Evolutionary conservation across 2,329 filamentous ascomycete genomes (phyloP), one percentile per base, ranked within the genome.

Genomic region (Botrytis deweyae): DNA sequence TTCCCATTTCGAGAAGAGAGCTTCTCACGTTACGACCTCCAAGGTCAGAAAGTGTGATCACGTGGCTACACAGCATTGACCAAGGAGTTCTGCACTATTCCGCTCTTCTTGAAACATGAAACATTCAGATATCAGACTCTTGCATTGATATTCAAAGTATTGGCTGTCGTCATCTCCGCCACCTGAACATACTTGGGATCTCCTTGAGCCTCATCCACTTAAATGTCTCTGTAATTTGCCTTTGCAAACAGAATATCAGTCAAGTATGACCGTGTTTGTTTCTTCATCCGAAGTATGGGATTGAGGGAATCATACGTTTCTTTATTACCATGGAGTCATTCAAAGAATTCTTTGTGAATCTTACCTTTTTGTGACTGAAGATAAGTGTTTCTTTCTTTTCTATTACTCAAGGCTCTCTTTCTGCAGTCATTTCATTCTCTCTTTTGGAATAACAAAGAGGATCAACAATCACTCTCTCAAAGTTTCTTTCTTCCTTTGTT

Each of bases 31-130:
- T 20, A 7, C 20, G 9, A 3, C 5, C 42, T 49, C 1, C 10
- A 7, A 8, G n/a, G 52, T 16, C n/a, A 42, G 18, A 20, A 33
- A n/a, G 36, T 18, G 9, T 8, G 8, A 42, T 58, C 49, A 68
- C 66, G 40, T 58, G 49, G 40, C 29, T 38, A 5, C 5, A 5
- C 40, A 42, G 49, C 49, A 42, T 58, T 33, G 49, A 58, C 66
- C 49, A 42, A 58, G 38, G 25, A 18, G 20, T 42, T 55, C 36
- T 68, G 8, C 9, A 49, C 49, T 8, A 33, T 58, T 46, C 18
- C 40, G 36, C 9, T n/a, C 68, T 20, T 61, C 6, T 44, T 61
- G 33, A 71, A 71, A 65, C 69, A 52, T 65, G 58, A 71, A 71
- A 71, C 69, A 12, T 38, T 46, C 22, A 61, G 29, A 46, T 40